These are phyloP conservation scores for Cicer cuneatum DNA, from an alignment of 306 rosid genomes.

Conservation along the genomic window DNA sequence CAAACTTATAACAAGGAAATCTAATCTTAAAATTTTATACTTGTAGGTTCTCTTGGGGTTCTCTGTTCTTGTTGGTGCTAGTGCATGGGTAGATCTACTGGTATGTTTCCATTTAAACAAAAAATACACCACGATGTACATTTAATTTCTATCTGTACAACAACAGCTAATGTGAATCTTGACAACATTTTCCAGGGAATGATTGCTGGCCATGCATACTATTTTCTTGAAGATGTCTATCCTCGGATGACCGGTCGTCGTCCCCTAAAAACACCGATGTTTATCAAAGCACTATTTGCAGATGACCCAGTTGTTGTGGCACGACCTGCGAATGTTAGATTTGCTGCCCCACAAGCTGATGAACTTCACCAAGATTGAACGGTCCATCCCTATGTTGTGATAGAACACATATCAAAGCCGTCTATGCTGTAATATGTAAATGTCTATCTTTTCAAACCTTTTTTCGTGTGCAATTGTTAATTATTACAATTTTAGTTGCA, in stretches of 20 bases:
- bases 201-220: conserved; percentile 98
- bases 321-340: conserved; percentile 73
- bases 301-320: conserved; percentile 91
- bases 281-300: conserved; percentile 85
- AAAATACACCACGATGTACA: conserved; percentile 2
- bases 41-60: conserved; percentile 88
- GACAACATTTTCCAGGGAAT: conserved; percentile 69
- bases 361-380: conserved; percentile 67
- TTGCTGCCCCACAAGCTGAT: conserved; percentile 78
- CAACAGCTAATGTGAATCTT: conserved; percentile 26
- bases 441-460: conserved; percentile 29
- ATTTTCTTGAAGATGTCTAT: conserved; percentile 92
- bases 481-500: conserved; percentile 37
- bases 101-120: conserved; percentile 51
- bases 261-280: conserved; percentile 84
- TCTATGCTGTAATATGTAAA: conserved; percentile 63
- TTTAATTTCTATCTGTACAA: conserved; percentile 24
- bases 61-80: conserved; percentile 95
- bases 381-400: conserved; percentile 5
- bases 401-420: conserved; percentile 32
- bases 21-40: conserved; percentile 10
- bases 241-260: conserved; percentile 90
- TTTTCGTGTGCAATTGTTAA: conserved; percentile 49
- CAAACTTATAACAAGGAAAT: conserved; percentile 33
- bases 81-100: conserved; percentile 98